A percentile compares a stretch with the other conserved stretches of the same genome.
Conservation (phyloP, 805 yeast species). For the Candida rishiriensis region DNA sequence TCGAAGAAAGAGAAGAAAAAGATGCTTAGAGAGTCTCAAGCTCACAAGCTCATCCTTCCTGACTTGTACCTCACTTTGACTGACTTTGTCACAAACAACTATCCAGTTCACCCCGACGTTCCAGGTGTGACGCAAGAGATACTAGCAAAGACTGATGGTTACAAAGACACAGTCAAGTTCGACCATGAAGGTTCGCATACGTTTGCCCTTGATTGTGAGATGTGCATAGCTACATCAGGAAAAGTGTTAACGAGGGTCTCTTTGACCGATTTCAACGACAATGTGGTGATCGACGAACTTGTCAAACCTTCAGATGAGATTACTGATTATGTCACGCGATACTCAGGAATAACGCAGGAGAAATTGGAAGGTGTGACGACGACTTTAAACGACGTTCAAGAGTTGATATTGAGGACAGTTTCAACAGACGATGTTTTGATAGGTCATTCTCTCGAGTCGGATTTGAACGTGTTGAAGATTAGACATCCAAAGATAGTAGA, state of each 20-base stretch:
- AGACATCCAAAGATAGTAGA: conserved; percentile 76
- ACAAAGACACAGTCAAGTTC: conserved; percentile 51
- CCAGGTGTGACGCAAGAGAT: conserved; percentile 19
- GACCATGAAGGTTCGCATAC: conserved; percentile 58
- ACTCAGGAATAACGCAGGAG: conserved; percentile 83
- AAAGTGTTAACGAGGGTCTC: conserved; percentile 75
- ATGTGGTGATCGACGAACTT: conserved; percentile 61
- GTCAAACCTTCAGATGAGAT: conserved; percentile 78
- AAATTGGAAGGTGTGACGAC: conserved; percentile 57
- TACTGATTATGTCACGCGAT: conserved; percentile 74
- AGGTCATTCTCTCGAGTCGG: conserved; percentile 90
- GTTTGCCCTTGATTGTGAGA: conserved; percentile 90
- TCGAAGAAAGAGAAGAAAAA: conserved; percentile 50
- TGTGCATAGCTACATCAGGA: conserved; percentile 65
- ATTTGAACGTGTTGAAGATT: conserved; percentile 63
- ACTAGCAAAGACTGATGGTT: conserved; percentile 30
- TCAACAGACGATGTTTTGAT: conserved; percentile 61
- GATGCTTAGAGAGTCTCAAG: conserved; percentile 30
- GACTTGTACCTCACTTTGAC: conserved; percentile 50
- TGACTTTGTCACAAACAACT: conserved; percentile 42
- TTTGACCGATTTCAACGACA: conserved; percentile 57
- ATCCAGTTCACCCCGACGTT: conserved; percentile 52
- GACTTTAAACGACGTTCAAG: conserved; percentile 63
- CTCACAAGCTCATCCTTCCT: conserved; percentile 37
- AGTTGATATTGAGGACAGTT: conserved; percentile 43